Base-by-base conservation (phyloP, 176 grass and related monocot species). In the Avena eriantha region DNA sequence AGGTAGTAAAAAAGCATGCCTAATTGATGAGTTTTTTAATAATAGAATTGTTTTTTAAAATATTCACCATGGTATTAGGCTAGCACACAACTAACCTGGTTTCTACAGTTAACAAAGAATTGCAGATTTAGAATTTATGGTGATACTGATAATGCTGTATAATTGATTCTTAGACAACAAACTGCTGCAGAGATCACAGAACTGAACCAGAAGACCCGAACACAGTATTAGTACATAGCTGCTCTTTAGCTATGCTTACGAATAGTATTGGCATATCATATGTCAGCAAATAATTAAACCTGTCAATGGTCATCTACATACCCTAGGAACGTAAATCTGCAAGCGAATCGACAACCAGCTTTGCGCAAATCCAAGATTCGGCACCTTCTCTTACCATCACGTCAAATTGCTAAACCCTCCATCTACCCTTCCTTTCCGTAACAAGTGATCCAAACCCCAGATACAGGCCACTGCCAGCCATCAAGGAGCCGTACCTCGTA, bases 301-400 rank as follows among this genome's bases (percentile, higher is more conserved):
- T 55, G 65, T 4, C 14, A 54, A 67, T 58, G 83, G 7, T 12
- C 21, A 85, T 55, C 73, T 15, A 26, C 22, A 14, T 79, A 53
- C 34, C 24, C 26, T 67, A 50, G 4, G 19, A 83, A 54, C 0
- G 46, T 74, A 91, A 76, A 85, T 81, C 82, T 67, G 53, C 58
- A 64, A 90, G 46, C 64, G 26, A 75, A 73, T 34, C 59, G 18
- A 54, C 33, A 8, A 9, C 11, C 15, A 43, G 80, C 51, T 84
- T 29, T 17, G 55, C 86, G 56, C 33, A 22, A 72, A 7, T 54
- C 6, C 13, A 83, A 72, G 64, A 86, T 86, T 86, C 46, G 71
- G 16, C 71, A 63, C 43, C 21, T 36, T 63, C 35, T 54, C 83
- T 60, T 53, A 61, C 41, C n/a, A 71, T 23, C 22, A 78, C 43